Base-by-base conservation (phyloP, 345 rosid species). In the Cardamine chenopodiifolia region DNA sequence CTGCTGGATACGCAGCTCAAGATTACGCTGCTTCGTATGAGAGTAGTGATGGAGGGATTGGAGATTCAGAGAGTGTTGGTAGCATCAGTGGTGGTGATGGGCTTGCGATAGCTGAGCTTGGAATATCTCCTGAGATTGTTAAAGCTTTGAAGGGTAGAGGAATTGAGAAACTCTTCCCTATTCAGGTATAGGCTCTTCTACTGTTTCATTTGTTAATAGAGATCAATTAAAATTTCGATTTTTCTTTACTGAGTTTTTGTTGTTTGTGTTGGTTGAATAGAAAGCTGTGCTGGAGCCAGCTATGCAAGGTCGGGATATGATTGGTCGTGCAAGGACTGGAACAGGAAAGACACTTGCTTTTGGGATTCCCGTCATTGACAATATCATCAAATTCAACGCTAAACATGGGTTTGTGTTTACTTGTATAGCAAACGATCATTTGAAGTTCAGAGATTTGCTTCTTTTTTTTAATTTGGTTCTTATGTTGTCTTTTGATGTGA, bases 301-400 rank as follows among this genome's bases (percentile, higher is more conserved):
- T 40, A 92, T 92, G 98, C 85, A 86, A 82, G 99, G 99, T n/a
- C 79, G 87, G 3, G 99, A 96, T 57, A 80, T 96, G 97, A 85
- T 88, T 34, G 98, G 96, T 44, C 88, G 98, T 18, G 97, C 98
- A 15, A 87, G 92, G 80, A 92, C 98, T 0, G 98, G 99, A 78
- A 96, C 97, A 0, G 97, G 98, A 19, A 96, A 96, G 83, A 96
- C 98, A 2, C 97, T 96, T 72, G 97, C 99, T 61, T 96, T 96
- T 67, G 98, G 98, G 82, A 92, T 92, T 44, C 98, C 99, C 6
- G 62, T 92, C 19, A 62, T 96, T 28, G 97, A 96, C 77, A 86
- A 82, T 67, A 96, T 96, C 73, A 83, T 89, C 66, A 81, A 86
- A 71, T 92, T 37, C 83, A 96, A 92, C 61, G 86, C 86, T 25